phyloP scores from a whole-genome alignment of 176 grass and related monocot genomes.

The Triticum turgidum region DNA sequence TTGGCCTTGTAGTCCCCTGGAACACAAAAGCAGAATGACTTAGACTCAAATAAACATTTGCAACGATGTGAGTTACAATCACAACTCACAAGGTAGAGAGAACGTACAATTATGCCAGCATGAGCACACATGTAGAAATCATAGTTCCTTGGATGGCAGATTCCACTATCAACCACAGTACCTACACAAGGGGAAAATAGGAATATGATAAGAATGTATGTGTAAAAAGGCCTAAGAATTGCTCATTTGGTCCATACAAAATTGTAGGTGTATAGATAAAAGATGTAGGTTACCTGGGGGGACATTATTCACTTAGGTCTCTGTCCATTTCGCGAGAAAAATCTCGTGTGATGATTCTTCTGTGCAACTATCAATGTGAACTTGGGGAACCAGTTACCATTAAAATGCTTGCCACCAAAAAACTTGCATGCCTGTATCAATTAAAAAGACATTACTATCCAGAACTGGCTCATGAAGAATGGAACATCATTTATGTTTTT shows the following conservation, averaged over 20 bases:
- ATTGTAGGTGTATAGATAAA: not conserved
- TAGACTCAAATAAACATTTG: too few relatives aligned
- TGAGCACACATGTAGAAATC: too few relatives aligned
- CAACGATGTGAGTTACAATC: too few relatives aligned
- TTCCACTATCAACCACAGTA: too few relatives aligned
- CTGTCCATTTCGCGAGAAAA: constrained; percentile 37
- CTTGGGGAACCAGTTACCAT: constrained; percentile 37
- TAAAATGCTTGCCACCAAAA: constrained; percentile 39
- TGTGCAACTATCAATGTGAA: constrained; percentile 68
- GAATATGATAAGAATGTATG: too few relatives aligned
- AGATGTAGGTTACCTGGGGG: constrained; percentile 40
- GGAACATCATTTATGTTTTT: not conserved
- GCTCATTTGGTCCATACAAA: too few relatives aligned
- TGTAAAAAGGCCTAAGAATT: too few relatives aligned
- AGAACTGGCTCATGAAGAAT: not conserved
- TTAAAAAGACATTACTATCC: not conserved
- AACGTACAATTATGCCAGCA: too few relatives aligned
- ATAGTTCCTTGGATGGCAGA: too few relatives aligned
- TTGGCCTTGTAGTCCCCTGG: constrained; percentile 61
- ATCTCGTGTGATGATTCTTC: constrained; percentile 69
- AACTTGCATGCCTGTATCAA: constrained; percentile 51
- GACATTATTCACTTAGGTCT: constrained; percentile 35
- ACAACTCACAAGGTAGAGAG: too few relatives aligned
- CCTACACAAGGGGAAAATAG: too few relatives aligned
- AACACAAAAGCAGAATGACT: too few relatives aligned